Evolutionary conservation across 306 rosid species (phyloP), one percentile per base, ranked within the genome.

Genomic region (Carpinus fangiana): DNA sequence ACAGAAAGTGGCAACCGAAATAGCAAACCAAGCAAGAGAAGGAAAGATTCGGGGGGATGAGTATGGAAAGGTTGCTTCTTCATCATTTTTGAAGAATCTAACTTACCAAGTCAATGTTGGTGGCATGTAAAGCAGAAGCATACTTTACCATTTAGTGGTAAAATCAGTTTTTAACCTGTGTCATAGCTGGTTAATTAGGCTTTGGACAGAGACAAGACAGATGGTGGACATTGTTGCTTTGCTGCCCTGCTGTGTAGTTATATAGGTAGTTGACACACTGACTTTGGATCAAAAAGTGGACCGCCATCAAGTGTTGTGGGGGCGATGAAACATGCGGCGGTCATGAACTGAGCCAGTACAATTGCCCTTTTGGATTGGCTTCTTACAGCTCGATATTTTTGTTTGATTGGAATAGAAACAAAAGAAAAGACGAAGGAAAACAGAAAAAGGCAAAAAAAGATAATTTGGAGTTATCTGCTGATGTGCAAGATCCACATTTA

Each of bases 51-150:
- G n/a, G 61, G 61, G 61, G 61, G 61, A 55, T 55, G 61, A 55
- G 61, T 55, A 55, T n/a, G 61, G 28, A 54, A 54, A 54, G 23
- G 11, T 54, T 55, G 61, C 26, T 23, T 55, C 21, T 10, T 55
- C 61, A 18, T 55, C 61, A 8, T 55, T 18, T 55, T 21, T 55
- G 61, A 55, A 55, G 28, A 18, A n/a, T 18, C 28, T 55, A 55
- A 55, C 61, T 55, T 55, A 55, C 61, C 61, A 55, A 55, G 61
- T 55, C 21, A 48, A 23, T 55, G 28, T 55, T 55, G 61, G 61
- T 55, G 61, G 61, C 61, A n/a, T n/a, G 61, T 55, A 55, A 55
- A 55, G 61, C 61, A 55, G 61, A 55, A 55, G 61, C 61, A n/a
- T 55, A 26, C 61, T 5, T 55, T 18, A 55, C 23, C 21, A 23